These are phyloP conservation scores for Aureobasidium sp. DNA, from an alignment of 2,329 filamentous ascomycete species.

Conservation along the genomic window DNA sequence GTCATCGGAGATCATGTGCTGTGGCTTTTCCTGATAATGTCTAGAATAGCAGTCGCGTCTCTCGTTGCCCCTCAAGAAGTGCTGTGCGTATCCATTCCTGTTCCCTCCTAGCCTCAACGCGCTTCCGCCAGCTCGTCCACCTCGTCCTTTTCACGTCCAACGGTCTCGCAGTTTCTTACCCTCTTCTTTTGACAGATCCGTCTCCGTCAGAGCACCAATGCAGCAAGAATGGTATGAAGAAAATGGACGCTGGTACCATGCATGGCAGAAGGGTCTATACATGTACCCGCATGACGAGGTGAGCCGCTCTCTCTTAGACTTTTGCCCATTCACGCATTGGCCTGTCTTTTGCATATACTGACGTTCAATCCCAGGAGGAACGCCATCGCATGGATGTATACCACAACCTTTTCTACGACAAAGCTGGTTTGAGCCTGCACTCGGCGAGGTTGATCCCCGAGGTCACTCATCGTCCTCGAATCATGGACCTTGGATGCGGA, in stretches of 20 bases:
- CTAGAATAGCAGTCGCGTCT: conserved; percentile 18
- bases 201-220: conserved; percentile 16
- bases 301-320: background rate
- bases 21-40: conserved; percentile 16
- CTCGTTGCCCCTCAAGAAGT: conserved; percentile 16
- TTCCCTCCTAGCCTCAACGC: background rate
- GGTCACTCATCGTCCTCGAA: conserved; percentile 34
- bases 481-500: conserved; percentile 69
- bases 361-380: conserved; percentile 12
- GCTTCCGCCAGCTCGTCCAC: background rate
- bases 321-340: conserved; percentile 1
- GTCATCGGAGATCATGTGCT: conserved; percentile 15
- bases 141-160: background rate
- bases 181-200: conserved; percentile 2
- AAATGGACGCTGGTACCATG: conserved; percentile 19
- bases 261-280: conserved; percentile 19
- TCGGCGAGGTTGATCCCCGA: conserved; percentile 11
- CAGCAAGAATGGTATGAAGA: conserved; percentile 20
- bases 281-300: conserved; percentile 20
- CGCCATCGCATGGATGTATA: conserved; percentile 18
- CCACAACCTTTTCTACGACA: conserved; percentile 18
- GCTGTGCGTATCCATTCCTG: conserved; percentile 14
- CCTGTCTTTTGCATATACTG: background rate
- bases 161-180: conserved; percentile 10
- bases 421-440: conserved; percentile 16